A percentile compares a stretch with the other conserved stretches of the same genome.
These are phyloP conservation scores for Candida pseudocylindracea DNA, from an alignment of 1,139 yeast species.

Conservation along the genomic window DNA sequence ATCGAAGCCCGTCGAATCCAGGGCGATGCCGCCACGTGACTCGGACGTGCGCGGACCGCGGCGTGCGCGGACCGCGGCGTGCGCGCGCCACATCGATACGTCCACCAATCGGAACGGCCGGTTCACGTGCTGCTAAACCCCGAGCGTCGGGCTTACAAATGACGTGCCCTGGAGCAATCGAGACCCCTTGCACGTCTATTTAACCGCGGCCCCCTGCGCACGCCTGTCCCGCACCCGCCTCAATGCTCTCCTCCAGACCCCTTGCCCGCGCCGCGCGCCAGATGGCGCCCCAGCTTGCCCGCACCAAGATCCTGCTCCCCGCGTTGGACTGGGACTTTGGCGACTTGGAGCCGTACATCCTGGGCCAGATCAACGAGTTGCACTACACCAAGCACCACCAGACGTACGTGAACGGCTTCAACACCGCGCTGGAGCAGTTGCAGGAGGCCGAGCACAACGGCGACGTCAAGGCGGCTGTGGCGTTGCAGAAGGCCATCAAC, in stretches of 20 bases:
- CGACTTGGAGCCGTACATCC: slow-evolving; percentile 78
- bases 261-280: not conserved
- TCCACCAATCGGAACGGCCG: too few relatives aligned
- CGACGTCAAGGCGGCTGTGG: slow-evolving; percentile 44
- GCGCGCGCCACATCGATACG: too few relatives aligned
- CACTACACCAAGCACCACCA: slow-evolving; percentile 92
- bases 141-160: too few relatives aligned
- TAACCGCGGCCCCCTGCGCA: too few relatives aligned
- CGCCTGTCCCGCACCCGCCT: not conserved
- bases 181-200: too few relatives aligned
- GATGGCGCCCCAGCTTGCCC: slow-evolving; percentile 1
- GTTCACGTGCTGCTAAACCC: too few relatives aligned
- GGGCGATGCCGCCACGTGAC: too few relatives aligned
- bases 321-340: slow-evolving; percentile 73
- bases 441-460: slow-evolving; percentile 47
- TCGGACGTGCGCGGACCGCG: too few relatives aligned
- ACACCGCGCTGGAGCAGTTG: slow-evolving; percentile 59
- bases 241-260: slow-evolving; percentile 1
- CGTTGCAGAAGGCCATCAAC: slow-evolving; percentile 60
- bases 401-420: slow-evolving; percentile 80
- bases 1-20: too few relatives aligned
- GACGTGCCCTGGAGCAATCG: too few relatives aligned
- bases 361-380: slow-evolving; percentile 74
- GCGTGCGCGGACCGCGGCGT: too few relatives aligned
- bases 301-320: slow-evolving; percentile 48